Evolutionary conservation across 257 asterid genomes (phyloP).

Genomic region (Verbascum thapsus): DNA sequence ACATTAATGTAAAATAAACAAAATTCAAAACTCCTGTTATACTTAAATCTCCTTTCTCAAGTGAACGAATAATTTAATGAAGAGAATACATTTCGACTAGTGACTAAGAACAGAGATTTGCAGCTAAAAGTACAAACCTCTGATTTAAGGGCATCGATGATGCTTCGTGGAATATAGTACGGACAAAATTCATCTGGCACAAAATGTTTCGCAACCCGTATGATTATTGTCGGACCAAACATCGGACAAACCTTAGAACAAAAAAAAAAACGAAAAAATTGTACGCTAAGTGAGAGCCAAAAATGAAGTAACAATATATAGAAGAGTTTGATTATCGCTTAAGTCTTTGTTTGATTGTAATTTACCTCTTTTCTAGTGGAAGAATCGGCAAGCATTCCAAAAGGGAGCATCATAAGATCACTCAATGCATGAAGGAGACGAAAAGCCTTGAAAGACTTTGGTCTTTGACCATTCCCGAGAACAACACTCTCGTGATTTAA

Average conservation of each 20-base stretch:
- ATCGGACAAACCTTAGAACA: slow-evolving; percentile 71
- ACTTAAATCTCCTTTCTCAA: too few species aligned
- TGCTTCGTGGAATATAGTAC: slow-evolving; percentile 66
- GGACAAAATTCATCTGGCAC: slow-evolving; percentile 94
- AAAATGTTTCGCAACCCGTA: slow-evolving; percentile 59
- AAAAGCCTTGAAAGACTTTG: slow-evolving; percentile 64
- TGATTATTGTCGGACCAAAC: slow-evolving; percentile 71
- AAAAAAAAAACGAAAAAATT: not conserved
- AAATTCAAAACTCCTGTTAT: too few species aligned
- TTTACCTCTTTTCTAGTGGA: slow-evolving; percentile 76
- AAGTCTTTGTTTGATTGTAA: not conserved
- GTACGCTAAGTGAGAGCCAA: slow-evolving; percentile 6
- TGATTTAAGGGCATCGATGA: slow-evolving; percentile 57
- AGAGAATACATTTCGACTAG: too few species aligned
- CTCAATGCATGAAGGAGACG: slow-evolving; percentile 76
- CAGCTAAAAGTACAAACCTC: slow-evolving; percentile 55
- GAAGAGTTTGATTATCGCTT: not conserved
- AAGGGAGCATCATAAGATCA: slow-evolving; percentile 94
- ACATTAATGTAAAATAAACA: too few species aligned
- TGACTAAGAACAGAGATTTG: not conserved
- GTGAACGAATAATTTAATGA: too few species aligned
- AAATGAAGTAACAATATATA: not conserved
- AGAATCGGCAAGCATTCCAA: slow-evolving; percentile 73
- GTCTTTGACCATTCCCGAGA: slow-evolving; percentile 34
- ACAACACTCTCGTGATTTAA: slow-evolving; percentile 33